Percentiles rank a stretch among this genome's conserved stretches.
Conservation (phyloP, 2,329 filamentous ascomycete species). For the Leptographium procerum region DNA sequence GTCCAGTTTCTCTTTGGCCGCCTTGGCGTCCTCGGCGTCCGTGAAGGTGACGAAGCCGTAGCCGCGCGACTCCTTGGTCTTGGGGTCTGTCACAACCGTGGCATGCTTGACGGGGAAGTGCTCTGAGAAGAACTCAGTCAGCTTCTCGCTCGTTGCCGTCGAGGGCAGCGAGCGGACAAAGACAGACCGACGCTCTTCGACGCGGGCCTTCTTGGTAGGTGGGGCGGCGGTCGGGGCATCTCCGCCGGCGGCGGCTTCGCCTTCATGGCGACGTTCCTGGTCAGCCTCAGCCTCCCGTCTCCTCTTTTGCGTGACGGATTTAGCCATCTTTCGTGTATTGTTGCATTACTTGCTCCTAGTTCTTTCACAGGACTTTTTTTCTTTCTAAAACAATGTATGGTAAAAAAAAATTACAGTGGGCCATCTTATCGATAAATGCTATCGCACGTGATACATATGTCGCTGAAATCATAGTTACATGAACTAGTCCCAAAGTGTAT, state of each 20-base stretch:
- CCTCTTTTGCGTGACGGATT: conserved; percentile 21
- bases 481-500: conserved; percentile 11
- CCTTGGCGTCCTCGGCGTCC: conserved; percentile 78
- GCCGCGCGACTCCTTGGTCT: conserved; percentile 78
- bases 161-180: conserved; percentile 83
- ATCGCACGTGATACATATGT: conserved; percentile 2
- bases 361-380: neutral
- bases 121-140: conserved; percentile 86
- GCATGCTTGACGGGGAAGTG: conserved; percentile 93
- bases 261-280: conserved; percentile 15
- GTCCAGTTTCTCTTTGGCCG: conserved; percentile 72
- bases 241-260: neutral
- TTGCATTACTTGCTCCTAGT: neutral
- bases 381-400: neutral
- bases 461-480: no score
- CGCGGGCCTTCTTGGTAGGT: conserved; percentile 43
- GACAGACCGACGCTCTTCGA: conserved; percentile 58
- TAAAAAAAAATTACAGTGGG: conserved; percentile 7
- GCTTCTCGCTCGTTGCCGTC: conserved; percentile 64
- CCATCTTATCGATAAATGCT: conserved; percentile 6
- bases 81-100: conserved; percentile 75
- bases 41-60: conserved; percentile 97
- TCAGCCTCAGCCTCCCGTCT: conserved; percentile 23
- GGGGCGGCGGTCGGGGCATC: conserved; percentile 7
- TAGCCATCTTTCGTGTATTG: conserved; percentile 15